A percentile compares a stretch with the other conserved stretches of the same genome.
These are phyloP conservation scores for Aspergillus leporis DNA, from an alignment of 495 filamentous ascomycete genomes.

Conservation along the genomic window DNA sequence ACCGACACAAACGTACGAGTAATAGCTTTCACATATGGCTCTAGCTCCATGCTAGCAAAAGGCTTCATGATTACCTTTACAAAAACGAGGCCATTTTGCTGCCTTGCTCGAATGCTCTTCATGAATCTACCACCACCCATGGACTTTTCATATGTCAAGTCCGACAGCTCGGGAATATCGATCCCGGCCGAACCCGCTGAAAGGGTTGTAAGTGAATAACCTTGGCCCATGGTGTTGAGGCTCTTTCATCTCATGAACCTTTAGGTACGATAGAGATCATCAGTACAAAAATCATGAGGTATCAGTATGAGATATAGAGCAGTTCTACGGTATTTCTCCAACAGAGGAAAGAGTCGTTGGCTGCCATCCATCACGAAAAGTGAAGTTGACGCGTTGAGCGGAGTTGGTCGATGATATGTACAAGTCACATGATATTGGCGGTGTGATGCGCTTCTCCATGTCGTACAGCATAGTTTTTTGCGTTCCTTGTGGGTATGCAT, in stretches of 20 bases:
- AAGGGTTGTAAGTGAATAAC: slow-evolving; percentile 87
- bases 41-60: slow-evolving; percentile 71
- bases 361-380: neutral
- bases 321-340: slow-evolving; percentile 7
- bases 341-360: neutral
- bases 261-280: slow-evolving; percentile 2
- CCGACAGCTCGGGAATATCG: slow-evolving; percentile 87
- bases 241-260: slow-evolving; percentile 36
- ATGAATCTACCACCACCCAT: slow-evolving; percentile 94
- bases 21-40: slow-evolving; percentile 72
- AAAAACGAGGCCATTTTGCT: slow-evolving; percentile 85
- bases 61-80: slow-evolving; percentile 96
- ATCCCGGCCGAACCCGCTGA: slow-evolving; percentile 89
- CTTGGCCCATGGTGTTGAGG: slow-evolving; percentile 81
- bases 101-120: slow-evolving; percentile 90
- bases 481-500: too few relatives aligned
- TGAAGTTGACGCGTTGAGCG: slow-evolving; percentile 16
- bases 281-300: neutral
- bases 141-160: slow-evolving; percentile 87
- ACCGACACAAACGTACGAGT: slow-evolving; percentile 54
- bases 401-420: neutral
- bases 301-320: neutral
- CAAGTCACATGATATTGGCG: slow-evolving; percentile 13
- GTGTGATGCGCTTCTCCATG: neutral
- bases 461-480: neutral